Percentiles rank a stretch among this genome's conserved stretches.
These are phyloP conservation scores for Mercurialis annua DNA, from an alignment of 345 rosid genomes.

Conservation along the genomic window DNA sequence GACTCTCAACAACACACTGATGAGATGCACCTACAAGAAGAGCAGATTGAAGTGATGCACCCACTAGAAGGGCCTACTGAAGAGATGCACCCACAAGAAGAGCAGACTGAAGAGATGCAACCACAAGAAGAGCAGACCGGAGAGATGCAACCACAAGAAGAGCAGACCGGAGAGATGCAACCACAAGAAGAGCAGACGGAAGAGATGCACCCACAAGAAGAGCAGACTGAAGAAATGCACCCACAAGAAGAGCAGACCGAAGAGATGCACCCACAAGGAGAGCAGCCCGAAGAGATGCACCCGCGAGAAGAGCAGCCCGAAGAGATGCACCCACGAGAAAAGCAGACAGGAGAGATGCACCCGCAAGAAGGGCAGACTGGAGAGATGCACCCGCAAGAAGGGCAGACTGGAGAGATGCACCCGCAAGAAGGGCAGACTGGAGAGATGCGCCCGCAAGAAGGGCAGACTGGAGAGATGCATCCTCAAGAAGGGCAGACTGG, in stretches of 20 bases:
- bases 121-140: constrained; percentile 1
- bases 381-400: background rate
- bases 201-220: constrained; percentile 4
- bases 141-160: background rate
- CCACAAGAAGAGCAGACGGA: background rate
- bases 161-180: background rate
- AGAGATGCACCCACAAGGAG: background rate
- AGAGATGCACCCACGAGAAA: background rate
- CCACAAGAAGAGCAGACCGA: constrained; percentile 11
- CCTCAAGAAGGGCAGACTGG: background rate
- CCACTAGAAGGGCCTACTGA: background rate
- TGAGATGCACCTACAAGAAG: background rate
- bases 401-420: background rate
- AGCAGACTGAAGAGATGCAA: background rate
- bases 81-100: background rate
- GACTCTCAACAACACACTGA: background rate
- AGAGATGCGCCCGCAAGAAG: constrained; percentile 1
- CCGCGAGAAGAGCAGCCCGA: background rate
- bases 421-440: background rate
- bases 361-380: background rate
- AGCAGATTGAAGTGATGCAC: background rate
- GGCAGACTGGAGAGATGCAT: background rate
- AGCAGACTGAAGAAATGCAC: background rate
- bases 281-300: background rate
- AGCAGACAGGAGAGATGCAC: background rate